Evolutionary conservation across 176 grass and related monocot species (phyloP).

Genomic region (Phoenix dactylifera): DNA sequence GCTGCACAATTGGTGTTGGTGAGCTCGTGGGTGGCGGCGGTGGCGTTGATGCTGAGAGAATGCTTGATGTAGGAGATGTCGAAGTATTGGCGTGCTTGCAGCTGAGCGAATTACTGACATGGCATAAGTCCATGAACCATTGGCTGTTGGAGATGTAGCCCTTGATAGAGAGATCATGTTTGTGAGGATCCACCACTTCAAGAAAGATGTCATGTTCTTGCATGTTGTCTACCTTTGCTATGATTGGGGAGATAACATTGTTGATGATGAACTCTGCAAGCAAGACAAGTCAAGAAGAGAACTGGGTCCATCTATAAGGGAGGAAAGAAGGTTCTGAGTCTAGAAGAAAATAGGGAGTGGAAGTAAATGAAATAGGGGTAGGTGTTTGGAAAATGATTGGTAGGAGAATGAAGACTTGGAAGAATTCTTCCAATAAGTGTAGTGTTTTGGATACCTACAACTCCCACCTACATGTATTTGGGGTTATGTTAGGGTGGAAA

Average conservation of each 20-base stretch:
- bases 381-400: no score
- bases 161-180: slow-evolving; percentile 73
- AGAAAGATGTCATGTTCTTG: slow-evolving; percentile 64
- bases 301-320: no score
- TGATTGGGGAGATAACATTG: neutral
- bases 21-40: slow-evolving; percentile 51
- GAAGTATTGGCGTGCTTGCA: slow-evolving; percentile 51
- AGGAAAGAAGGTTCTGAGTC: no score
- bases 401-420: no score
- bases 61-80: slow-evolving; percentile 46
- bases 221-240: slow-evolving; percentile 70
- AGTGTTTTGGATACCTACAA: no score
- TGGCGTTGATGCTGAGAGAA: slow-evolving; percentile 21
- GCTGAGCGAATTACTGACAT: slow-evolving; percentile 56
- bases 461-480: no score
- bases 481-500: no score
- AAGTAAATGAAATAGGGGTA: no score
- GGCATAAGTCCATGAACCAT: slow-evolving; percentile 99
- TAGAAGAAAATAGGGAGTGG: no score
- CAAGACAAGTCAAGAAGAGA: no score
- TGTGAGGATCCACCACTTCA: slow-evolving; percentile 59
- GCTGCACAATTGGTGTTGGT: slow-evolving; percentile 56
- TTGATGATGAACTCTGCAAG: slow-evolving; percentile 4
- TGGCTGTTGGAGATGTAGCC: slow-evolving; percentile 89
- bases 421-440: no score